Percentiles rank a stretch among this genome's conserved stretches.
Evolutionary conservation across 1,284 basidiomycete genomes (phyloP).

Genomic region (Irpex sp.): DNA sequence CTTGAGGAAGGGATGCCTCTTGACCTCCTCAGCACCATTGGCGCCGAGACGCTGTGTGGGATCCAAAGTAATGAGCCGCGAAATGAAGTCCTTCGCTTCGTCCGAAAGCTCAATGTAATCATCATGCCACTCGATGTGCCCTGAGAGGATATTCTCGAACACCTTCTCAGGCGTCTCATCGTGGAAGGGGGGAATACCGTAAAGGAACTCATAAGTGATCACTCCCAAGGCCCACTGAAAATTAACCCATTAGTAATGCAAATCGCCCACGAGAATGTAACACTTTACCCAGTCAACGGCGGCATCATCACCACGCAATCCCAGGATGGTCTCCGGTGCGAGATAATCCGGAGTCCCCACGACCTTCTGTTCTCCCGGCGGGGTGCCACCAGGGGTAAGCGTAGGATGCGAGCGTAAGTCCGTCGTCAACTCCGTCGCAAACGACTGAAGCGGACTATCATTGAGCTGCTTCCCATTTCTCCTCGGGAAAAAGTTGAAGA

Average conservation of each 20-base stretch:
- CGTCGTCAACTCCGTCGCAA: slow-evolving; percentile 77
- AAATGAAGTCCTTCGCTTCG: slow-evolving; percentile 91
- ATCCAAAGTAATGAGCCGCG: slow-evolving; percentile 82
- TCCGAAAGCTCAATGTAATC: slow-evolving; percentile 86
- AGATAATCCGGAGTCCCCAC: slow-evolving; percentile 98
- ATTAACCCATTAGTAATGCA: slow-evolving; percentile 15
- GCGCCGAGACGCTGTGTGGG: slow-evolving; percentile 81
- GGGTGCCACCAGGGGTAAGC: slow-evolving; percentile 50
- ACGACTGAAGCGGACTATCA: slow-evolving; percentile 79
- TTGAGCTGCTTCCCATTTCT: slow-evolving; percentile 37
- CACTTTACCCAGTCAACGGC: slow-evolving; percentile 90
- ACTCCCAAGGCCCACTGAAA: slow-evolving; percentile 94
- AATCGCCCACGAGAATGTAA: slow-evolving; percentile 10
- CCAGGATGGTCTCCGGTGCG: slow-evolving; percentile 94
- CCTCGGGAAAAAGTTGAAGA: slow-evolving; percentile 54
- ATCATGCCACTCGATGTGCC: slow-evolving; percentile 94
- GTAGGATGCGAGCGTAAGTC: slow-evolving; percentile 69
- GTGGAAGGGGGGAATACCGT: slow-evolving; percentile 97
- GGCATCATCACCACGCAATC: slow-evolving; percentile 92
- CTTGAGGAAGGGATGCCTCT: slow-evolving; percentile 86
- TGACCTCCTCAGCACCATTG: slow-evolving; percentile 91
- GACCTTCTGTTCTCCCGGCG: slow-evolving; percentile 86
- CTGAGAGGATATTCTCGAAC: slow-evolving; percentile 98
- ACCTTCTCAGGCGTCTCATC: slow-evolving; percentile 96
- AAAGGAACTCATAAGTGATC: slow-evolving; percentile 98